These are phyloP conservation scores for Infundibulicybe gibba DNA, from an alignment of 768 basidiomycete species.

Conservation along the genomic window DNA sequence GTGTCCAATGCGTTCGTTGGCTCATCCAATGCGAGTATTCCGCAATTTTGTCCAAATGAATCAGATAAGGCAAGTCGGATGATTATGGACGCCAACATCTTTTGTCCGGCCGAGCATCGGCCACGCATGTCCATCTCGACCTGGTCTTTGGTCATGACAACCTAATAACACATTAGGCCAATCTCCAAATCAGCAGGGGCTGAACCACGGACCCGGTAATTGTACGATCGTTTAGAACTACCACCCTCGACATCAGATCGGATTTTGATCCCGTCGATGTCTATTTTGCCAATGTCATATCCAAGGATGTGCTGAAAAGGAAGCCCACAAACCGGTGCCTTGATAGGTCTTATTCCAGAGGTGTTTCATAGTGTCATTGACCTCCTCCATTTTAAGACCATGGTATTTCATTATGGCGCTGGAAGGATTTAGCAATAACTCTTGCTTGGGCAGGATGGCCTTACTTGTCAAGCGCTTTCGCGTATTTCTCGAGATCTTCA, in stretches of 20 bases:
- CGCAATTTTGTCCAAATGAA: slow-evolving; percentile 96
- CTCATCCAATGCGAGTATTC: slow-evolving; percentile 95
- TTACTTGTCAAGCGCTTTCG: slow-evolving; percentile 94
- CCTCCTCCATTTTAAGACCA: slow-evolving; percentile 96
- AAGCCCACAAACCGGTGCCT: slow-evolving; percentile 73
- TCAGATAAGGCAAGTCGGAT: slow-evolving; percentile 96
- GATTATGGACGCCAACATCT: slow-evolving; percentile 97
- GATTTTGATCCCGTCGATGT: slow-evolving; percentile 97
- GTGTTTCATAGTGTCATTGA: slow-evolving; percentile 96
- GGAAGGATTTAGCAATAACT: slow-evolving; percentile 11
- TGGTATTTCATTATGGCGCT: slow-evolving; percentile 99
- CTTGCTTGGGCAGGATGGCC: slow-evolving; percentile 14
- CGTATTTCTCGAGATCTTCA: slow-evolving; percentile 95
- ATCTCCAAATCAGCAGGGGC: slow-evolving; percentile 3
- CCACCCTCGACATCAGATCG: slow-evolving; percentile 91
- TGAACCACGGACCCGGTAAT: slow-evolving; percentile 75
- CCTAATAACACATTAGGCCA: slow-evolving; percentile 41
- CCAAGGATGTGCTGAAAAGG: slow-evolving; percentile 1
- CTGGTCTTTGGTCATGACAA: slow-evolving; percentile 98
- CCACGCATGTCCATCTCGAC: slow-evolving; percentile 99
- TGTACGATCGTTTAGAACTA: slow-evolving; percentile 90
- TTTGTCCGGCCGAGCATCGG: slow-evolving; percentile 96
- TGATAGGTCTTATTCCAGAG: slow-evolving; percentile 99
- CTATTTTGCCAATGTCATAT: slow-evolving; percentile 35
- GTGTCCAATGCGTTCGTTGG: slow-evolving; percentile 96